Conservation (phyloP, 73 alveolate species). For the Tetrahymena borealis region DNA sequence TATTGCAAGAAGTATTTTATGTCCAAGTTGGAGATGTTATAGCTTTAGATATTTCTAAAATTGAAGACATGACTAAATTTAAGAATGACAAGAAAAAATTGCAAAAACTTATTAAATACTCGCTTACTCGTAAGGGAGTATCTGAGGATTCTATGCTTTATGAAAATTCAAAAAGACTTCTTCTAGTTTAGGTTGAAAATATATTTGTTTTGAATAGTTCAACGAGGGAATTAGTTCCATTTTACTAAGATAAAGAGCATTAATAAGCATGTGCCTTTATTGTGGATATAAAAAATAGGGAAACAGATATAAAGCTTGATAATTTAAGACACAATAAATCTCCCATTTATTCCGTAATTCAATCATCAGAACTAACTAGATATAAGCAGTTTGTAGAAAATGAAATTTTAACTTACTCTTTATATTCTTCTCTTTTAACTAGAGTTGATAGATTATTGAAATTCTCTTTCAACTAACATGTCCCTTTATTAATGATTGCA, state of each 20-base stretch:
- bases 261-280: background rate
- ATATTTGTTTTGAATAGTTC: background rate
- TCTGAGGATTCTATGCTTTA: background rate
- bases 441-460: background rate
- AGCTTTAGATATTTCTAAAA: background rate
- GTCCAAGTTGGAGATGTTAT: background rate
- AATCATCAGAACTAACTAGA: background rate
- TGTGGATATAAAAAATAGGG: background rate
- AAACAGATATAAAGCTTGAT: background rate
- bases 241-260: background rate
- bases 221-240: background rate
- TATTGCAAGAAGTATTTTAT: background rate
- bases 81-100: background rate
- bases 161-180: background rate
- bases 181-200: background rate
- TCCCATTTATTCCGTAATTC: background rate
- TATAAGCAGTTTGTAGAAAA: background rate
- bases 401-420: background rate
- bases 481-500: background rate
- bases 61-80: background rate
- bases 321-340: background rate
- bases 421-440: background rate
- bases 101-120: background rate
- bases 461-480: background rate
- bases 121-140: background rate